Evolutionary conservation across 106 monocot genomes (phyloP), one percentile per base, ranked within the genome.

Genomic region (Chionographis japonica): DNA sequence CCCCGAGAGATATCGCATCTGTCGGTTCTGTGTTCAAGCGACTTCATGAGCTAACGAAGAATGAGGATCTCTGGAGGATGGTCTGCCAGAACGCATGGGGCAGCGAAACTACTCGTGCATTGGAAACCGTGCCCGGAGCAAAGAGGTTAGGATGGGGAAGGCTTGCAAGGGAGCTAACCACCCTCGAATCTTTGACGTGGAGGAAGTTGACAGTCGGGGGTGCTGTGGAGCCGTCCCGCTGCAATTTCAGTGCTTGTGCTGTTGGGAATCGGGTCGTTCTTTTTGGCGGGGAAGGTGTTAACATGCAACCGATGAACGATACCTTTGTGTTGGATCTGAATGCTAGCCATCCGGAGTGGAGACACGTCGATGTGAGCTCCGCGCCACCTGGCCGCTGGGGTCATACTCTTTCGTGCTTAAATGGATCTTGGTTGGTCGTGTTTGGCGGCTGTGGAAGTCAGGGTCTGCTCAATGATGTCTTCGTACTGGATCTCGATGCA

Each of bases 301-400:
- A 86, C 64, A 86, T 86, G 85, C 85, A 86, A 63, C 85, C 85
- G 13, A 86, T 86, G 85, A 86, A 86, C 75, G 85, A 86, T 42
- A 86, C 85, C 38, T 86, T 86, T 63, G 81, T 86, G 56, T 75
- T 86, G 50, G 85, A 86, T 66, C 68, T 86, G 39, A 81, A 75
- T 75, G 74, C 85, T 6, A 86, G 72, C 38, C 68, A 75, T 1
- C 85, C 85, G 1, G 81, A 81, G 63, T 86, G 85, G 85, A 73
- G 75, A 40, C 71, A 81, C 50, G 72, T 86, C 20, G 78, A 86
- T 36, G 85, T 86, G 12, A 78, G 74, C 46, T 86, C 85, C 39
- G 75, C 85, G 16, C 85, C 85, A 39, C 85, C 85, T 40, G 85
- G 85, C 6, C 37, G 85, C 54, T 86, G 85, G 85, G 85, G 85